Conservation (phyloP, 257 asterid species). For the Verbena officinalis region DNA sequence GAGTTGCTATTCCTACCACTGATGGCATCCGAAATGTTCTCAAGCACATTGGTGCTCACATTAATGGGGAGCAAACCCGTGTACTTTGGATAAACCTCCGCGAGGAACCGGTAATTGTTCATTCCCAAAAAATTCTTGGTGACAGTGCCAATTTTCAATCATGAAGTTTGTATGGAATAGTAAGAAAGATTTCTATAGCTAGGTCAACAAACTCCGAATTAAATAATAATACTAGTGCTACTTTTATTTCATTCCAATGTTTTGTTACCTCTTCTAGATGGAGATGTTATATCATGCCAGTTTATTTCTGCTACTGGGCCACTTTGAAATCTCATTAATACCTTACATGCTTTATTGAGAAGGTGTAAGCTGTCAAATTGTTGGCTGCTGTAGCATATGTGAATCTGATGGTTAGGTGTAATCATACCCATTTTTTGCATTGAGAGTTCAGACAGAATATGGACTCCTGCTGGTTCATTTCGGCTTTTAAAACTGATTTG, state of each 20-base stretch:
- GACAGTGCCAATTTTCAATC: constrained; percentile 5
- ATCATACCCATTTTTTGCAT: neutral
- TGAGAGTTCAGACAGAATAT: neutral
- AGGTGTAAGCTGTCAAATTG: constrained; percentile 10
- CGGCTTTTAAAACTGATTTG: neutral
- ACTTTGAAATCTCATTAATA: constrained; percentile 21
- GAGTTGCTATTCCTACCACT: constrained; percentile 95
- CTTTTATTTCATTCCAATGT: constrained; percentile 7
- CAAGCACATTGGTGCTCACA: constrained; percentile 74
- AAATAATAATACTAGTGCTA: constrained; percentile 10
- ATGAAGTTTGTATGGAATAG: constrained; percentile 23
- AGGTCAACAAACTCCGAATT: constrained; percentile 2
- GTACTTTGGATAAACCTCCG: constrained; percentile 94
- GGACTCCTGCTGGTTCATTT: constrained; percentile 14
- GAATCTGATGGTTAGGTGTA: neutral
- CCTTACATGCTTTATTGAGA: neutral
- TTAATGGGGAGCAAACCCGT: constrained; percentile 58
- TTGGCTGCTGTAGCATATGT: constrained; percentile 18
- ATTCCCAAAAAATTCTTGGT: neutral
- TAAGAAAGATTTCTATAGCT: constrained; percentile 13
- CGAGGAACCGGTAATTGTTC: constrained; percentile 87
- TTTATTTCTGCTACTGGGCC: constrained; percentile 22
- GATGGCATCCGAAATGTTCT: constrained; percentile 96
- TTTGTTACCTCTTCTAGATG: constrained; percentile 9
- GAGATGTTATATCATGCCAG: constrained; percentile 5